Evolutionary conservation across 495 filamentous ascomycete species (phyloP), one percentile per base, ranked within the genome.

Genomic region (Aspergillus wentii): DNA sequence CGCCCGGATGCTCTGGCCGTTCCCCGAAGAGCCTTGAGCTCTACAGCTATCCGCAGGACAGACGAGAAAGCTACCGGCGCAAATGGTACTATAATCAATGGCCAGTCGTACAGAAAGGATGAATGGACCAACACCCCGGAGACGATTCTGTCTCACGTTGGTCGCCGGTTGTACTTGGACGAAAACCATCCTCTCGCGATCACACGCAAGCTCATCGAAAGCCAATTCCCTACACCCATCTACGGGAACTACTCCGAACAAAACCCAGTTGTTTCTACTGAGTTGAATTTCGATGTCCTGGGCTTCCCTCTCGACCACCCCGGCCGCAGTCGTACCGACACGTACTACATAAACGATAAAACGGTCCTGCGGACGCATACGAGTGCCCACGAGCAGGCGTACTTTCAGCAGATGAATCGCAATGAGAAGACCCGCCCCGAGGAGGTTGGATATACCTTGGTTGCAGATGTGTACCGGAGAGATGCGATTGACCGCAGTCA

Each of bases 401-500:
- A 84, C 7, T 97, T 98, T 66, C 72, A 80, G 28, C 64, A 64
- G 40, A 62, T 72, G 27, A 60, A 52, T 18, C 54, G 60, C 14
- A 66, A 68, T 34, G 55, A 66, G 20, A 54, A 55, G 30, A 60
- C 53, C 6, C 74, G 72, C n/a, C 73, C 82, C 38, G 66, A 71
- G 30, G 83, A 77, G 46, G 75, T 82, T 22, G 92, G 92, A 4
- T 98, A 85, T 53, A 82, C 94, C 7, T 83, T 97, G 51, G 82
- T 81, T 43, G 94, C 89, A n/a, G 92, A 98, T 59, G 92, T 98
- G 9, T 98, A 97, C 63, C 80, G 92, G 15, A 76, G 92, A 40
- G 92, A 98, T 74, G 89, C 90, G 18, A 82, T 98, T 52, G 92
- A 98, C 58, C 80, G 86, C 35, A 86, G 78, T 48, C 92, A 98